Evolutionary conservation across 495 filamentous ascomycete genomes (phyloP), one percentile per base, ranked within the genome.

Genomic region (Penicillium fimorum): DNA sequence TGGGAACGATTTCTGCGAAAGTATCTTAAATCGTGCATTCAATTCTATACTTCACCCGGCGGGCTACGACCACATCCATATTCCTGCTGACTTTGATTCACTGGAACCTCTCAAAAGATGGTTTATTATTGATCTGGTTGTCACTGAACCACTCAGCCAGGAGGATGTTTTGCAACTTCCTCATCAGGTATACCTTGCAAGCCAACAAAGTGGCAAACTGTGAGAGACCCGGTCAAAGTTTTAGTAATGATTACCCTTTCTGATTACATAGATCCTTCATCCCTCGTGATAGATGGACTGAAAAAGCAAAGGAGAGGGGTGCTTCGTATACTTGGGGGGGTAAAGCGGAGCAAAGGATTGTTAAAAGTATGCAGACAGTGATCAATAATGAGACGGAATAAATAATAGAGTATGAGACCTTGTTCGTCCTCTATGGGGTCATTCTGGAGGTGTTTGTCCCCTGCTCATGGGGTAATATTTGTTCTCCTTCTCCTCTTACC

Each of bases 71-170:
- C 59, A 65, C 46, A 46, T 65, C 44, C 65, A 68, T 43, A 63
- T 68, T 25, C 65, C 65, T 20, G 52, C 54, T 6, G 60, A 65
- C 47, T 68, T 65, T 24, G 60, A 63, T 40, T 61, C 65, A 6
- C 8, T 4, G 5, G n/a, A 57, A 5, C 60, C 62, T 12, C 29
- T 68, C 3, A 62, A 61, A 45, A n/a, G 58, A 29, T 68, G 62
- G 60, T 68, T 68, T 32, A 60, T 68, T 40, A 50, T 68, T 29
- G 65, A 68, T 50, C 29, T 65, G 20, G 55, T 58, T 50, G 65
- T 68, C 24, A 40, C 27, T 11, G 42, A 61, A 38, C 18, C 29
- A 37, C 60, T 68, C 9, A 55, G 25, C n/a, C 22, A 22, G 18
- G 50, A 53, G n/a, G 58, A 59, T 24, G 47, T 62, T 20, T 42